phyloP scores from a whole-genome alignment of 176 grass and related monocot species.

The barley (Hordeum vulgare) region DNA sequence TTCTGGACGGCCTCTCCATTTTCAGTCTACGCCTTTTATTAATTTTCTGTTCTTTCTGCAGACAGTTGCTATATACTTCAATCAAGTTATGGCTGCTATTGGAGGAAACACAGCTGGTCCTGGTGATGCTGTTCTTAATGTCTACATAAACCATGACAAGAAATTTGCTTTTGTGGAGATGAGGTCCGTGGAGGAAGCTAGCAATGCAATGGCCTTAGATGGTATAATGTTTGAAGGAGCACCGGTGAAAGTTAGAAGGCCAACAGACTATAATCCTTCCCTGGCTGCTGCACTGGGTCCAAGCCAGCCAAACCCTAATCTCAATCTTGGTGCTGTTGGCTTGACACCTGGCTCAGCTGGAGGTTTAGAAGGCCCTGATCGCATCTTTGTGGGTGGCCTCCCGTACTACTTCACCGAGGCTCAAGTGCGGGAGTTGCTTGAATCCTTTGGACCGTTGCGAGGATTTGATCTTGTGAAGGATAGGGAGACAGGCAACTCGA shows the following conservation, averaged over 20 bases:
- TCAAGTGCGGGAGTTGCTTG: slow-evolving; percentile 89
- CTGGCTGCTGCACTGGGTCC: slow-evolving; percentile 90
- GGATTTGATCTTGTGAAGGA: slow-evolving; percentile 99
- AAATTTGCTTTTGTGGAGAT: slow-evolving; percentile 99
- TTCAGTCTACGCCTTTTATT: neutral
- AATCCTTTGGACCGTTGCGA: slow-evolving; percentile 87
- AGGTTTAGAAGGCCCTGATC: slow-evolving; percentile 92
- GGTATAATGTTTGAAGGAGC: slow-evolving; percentile 97
- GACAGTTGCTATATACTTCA: slow-evolving; percentile 95
- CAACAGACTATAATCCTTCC: slow-evolving; percentile 93
- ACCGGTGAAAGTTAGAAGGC: slow-evolving; percentile 91
- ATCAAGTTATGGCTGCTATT: slow-evolving; percentile 95
- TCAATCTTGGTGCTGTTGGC: slow-evolving; percentile 90
- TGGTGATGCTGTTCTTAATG: slow-evolving; percentile 98
- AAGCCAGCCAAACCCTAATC: slow-evolving; percentile 91
- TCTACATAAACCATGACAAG: slow-evolving; percentile 99
- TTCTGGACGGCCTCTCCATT: neutral
- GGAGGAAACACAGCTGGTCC: slow-evolving; percentile 95
- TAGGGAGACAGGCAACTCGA: slow-evolving; percentile 93
- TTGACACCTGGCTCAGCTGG: slow-evolving; percentile 84
- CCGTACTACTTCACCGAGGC: slow-evolving; percentile 97
- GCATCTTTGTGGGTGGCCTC: slow-evolving; percentile 92
- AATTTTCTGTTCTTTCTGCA: slow-evolving; percentile 20
- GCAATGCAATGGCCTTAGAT: slow-evolving; percentile 98
- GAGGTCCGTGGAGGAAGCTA: slow-evolving; percentile 99